Evolutionary conservation across 768 basidiomycete species (phyloP), one percentile per base, ranked within the genome.

Genomic region (Mycena venus): DNA sequence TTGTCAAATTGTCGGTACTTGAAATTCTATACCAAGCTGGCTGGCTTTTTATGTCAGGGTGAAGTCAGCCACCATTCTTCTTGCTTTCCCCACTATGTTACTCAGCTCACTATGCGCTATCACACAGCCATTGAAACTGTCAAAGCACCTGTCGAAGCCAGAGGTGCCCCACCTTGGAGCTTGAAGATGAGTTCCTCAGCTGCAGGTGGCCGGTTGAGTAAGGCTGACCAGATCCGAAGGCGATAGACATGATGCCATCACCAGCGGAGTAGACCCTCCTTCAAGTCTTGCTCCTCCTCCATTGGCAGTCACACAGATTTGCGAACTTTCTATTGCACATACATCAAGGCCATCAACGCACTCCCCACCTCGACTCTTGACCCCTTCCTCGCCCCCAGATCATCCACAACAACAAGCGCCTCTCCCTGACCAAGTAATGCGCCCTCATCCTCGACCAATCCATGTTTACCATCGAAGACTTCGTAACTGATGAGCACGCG

Each of bases 361-460:
- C 65, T 67, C 51, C 65, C 65, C 23, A 53, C 65, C 49, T 67
- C 65, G 34, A 67, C 49, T 55, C 65, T 67, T 53, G 65, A 53
- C 49, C 53, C 65, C 51, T 67, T 55, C 34, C 65, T 67, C 53
- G 65, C 51, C 65, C 65, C 65, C 53, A 53, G 51, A 56, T 67
- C 53, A 55, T 67, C 65, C 65, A 67, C 65, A 67, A 67, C 36
- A 53, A 56, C 65, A 53, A 53, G 34, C 65, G 53, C 53, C 53
- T 67, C 34, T 55, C 65, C 65, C 53, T 53, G 53, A 53, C 53
- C 27, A 53, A 67, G 53, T 67, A 67, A 38, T 53, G 65, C 53
- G 51, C 49, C 36, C 65, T 67, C 65, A 67, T 67, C 38, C 65
- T 67, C 65, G 65, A 67, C 53, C 51, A 56, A 67, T 67, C 65